These are phyloP conservation scores for Pythium myriotylum DNA, from an alignment of 352 stramenopile genomes.

Conservation along the genomic window DNA sequence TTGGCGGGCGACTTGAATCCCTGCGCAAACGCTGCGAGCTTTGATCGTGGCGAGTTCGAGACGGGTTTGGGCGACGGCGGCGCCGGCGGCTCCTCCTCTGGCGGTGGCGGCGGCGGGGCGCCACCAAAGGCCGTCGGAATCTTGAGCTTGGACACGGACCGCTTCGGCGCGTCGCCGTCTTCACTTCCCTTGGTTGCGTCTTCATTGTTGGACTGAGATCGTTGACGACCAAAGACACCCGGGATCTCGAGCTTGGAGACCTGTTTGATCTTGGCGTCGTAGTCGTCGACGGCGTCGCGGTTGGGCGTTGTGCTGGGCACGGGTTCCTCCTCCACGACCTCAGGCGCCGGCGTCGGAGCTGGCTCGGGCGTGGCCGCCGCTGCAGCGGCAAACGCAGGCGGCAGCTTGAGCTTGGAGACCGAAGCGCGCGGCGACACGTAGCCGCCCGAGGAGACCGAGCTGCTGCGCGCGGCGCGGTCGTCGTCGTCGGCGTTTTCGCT, in stretches of 20 bases:
- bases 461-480: slow-evolving; percentile 9
- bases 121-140: slow-evolving; percentile 49
- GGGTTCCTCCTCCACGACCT: background rate
- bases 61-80: slow-evolving; percentile 14
- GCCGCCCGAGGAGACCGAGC: slow-evolving; percentile 4
- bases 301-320: slow-evolving; percentile 10
- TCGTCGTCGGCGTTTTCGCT: slow-evolving; percentile 28
- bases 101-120: slow-evolving; percentile 17
- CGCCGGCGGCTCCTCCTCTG: slow-evolving; percentile 7
- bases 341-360: background rate
- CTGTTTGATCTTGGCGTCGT: slow-evolving; percentile 2
- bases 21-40: slow-evolving; percentile 26
- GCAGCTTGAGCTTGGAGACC: slow-evolving; percentile 29
- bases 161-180: slow-evolving; percentile 12
- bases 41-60: slow-evolving; percentile 18
- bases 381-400: slow-evolving; percentile 15
- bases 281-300: slow-evolving; percentile 30
- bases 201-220: slow-evolving; percentile 9
- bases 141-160: slow-evolving; percentile 68
- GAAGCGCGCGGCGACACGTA: slow-evolving; percentile 11
- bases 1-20: slow-evolving; percentile 9
- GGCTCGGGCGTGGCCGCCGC: background rate
- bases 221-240: slow-evolving; percentile 23
- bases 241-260: slow-evolving; percentile 32
- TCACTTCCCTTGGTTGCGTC: background rate